Conservation (phyloP, 768 basidiomycete species). For the Mycena albidolilacea region DNA sequence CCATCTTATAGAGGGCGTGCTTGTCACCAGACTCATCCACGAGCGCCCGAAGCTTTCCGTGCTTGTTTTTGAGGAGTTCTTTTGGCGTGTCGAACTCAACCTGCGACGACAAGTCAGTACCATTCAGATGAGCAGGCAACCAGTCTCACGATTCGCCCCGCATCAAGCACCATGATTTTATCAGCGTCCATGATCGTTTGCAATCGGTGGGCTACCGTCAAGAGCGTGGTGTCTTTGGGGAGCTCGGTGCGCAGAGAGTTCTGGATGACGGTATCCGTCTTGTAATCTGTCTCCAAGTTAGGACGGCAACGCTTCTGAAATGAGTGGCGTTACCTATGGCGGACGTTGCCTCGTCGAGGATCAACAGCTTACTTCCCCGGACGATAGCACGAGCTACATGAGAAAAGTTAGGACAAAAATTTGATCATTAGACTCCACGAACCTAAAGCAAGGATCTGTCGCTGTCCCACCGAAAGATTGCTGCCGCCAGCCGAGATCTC, state of each 20-base stretch:
- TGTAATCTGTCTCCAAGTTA: conserved; percentile 39
- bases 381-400: conserved; percentile 38
- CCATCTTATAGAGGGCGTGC: conserved; percentile 63
- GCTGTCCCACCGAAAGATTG: conserved; percentile 60
- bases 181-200: conserved; percentile 53
- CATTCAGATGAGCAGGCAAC: neutral
- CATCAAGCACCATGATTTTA: conserved; percentile 59
- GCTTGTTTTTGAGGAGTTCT: conserved; percentile 65
- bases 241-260: conserved; percentile 55
- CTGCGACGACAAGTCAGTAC: conserved; percentile 33
- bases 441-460: conserved; percentile 65
- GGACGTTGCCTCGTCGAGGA: conserved; percentile 38
- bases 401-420: neutral
- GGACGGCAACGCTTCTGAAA: neutral
- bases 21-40: conserved; percentile 74
- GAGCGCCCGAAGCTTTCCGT: conserved; percentile 65
- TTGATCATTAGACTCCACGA: conserved; percentile 20
- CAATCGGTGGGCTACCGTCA: conserved; percentile 48
- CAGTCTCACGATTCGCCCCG: conserved; percentile 54
- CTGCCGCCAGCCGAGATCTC: conserved; percentile 47
- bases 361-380: conserved; percentile 42
- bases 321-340: conserved; percentile 20
- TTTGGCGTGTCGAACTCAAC: conserved; percentile 70
- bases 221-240: conserved; percentile 52
- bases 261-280: conserved; percentile 62